Percentiles rank a stretch among this genome's conserved stretches.
phyloP scores from a whole-genome alignment of 441 rosid species.

The Lepidium campestre region DNA sequence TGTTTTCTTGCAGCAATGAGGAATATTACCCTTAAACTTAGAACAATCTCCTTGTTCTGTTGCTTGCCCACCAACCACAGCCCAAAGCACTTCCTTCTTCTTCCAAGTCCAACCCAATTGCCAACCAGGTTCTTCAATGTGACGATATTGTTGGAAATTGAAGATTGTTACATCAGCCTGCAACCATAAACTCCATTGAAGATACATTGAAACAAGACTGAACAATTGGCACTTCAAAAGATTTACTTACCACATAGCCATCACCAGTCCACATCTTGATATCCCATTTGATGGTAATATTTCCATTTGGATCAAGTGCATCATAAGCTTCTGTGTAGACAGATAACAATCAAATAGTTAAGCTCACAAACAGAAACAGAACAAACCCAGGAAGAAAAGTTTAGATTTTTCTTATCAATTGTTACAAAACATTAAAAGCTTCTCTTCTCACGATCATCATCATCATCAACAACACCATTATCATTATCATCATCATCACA shows the following conservation, averaged over 20 bases:
- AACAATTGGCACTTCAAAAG: not conserved
- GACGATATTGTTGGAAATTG: conserved; percentile 87
- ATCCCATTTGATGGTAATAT: conserved; percentile 93
- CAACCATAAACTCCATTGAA: not conserved
- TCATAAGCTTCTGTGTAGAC: conserved; percentile 64
- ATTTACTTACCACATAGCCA: conserved; percentile 69
- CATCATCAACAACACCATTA: not conserved
- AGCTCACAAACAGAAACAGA: not conserved
- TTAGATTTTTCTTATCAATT: not conserved
- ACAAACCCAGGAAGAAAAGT: not conserved
- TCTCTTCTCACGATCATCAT: not conserved
- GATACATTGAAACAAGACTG: not conserved
- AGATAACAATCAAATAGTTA: not conserved
- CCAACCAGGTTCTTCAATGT: conserved; percentile 83
- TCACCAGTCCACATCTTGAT: conserved; percentile 71
- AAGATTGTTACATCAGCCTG: conserved; percentile 70
- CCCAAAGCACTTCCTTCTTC: conserved; percentile 80
- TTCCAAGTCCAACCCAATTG: conserved; percentile 72
- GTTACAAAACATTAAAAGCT: not conserved
- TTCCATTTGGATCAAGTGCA: conserved; percentile 81
- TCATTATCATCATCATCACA: not conserved
- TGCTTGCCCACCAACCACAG: conserved; percentile 65
- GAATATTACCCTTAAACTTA: conserved; percentile 62
- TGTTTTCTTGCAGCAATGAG: conserved; percentile 73
- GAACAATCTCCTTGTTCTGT: conserved; percentile 92